Conservation (phyloP, 108 stramenopile genomes). For the Nitzschia sp. region DNA sequence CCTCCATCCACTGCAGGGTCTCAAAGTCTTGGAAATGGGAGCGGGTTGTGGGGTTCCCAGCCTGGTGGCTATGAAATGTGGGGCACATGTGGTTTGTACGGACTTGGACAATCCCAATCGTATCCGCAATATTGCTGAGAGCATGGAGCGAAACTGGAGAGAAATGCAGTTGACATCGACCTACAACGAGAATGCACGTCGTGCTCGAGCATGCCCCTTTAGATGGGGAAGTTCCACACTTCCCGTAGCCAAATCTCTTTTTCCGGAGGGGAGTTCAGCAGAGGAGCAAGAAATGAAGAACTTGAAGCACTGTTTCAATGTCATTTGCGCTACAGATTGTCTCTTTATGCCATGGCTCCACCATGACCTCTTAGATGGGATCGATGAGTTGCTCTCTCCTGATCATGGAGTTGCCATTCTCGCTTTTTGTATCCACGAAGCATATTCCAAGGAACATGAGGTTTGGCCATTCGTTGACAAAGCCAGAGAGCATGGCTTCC, state of each 20-base stretch:
- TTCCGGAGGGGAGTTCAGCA: background rate
- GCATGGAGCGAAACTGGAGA: conserved; percentile 30
- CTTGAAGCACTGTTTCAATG: conserved; percentile 26
- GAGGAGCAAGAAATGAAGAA: background rate
- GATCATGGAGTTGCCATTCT: conserved; percentile 35
- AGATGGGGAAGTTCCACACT: conserved; percentile 40
- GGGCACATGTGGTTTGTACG: conserved; percentile 49
- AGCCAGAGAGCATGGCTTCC: conserved; percentile 41
- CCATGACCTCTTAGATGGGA: conserved; percentile 30
- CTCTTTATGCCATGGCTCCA: conserved; percentile 48
- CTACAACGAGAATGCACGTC: background rate
- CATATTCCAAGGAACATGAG: conserved; percentile 37
- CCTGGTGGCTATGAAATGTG: conserved; percentile 51
- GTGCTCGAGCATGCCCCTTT: conserved; percentile 32
- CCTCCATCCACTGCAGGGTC: conserved; percentile 34
- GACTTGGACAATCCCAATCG: conserved; percentile 44
- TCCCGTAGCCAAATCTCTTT: conserved; percentile 16
- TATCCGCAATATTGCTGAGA: conserved; percentile 48
- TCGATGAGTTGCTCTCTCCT: conserved; percentile 28
- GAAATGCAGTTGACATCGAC: background rate
- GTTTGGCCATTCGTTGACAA: conserved; percentile 44
- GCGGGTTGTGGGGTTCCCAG: conserved; percentile 49
- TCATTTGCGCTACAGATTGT: conserved; percentile 53
- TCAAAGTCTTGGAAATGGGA: conserved; percentile 43
- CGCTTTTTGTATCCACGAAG: conserved; percentile 44